A percentile compares a stretch with the other conserved stretches of the same genome.
Conservation (phyloP, 352 stramenopile genomes). For the Phytopythium boreale region DNA sequence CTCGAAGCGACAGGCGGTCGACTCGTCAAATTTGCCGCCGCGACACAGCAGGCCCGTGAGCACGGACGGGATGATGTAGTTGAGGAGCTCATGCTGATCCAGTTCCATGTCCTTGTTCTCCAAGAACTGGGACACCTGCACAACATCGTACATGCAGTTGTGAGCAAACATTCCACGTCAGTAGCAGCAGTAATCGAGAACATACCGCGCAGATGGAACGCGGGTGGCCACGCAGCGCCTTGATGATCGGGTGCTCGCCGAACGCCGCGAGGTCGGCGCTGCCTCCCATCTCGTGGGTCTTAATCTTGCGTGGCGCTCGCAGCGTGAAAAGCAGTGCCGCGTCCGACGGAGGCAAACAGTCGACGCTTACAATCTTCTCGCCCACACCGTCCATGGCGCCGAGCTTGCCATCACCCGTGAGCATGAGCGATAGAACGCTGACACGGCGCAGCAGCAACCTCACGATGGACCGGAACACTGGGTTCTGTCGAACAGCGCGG, state of each 20-base stretch:
- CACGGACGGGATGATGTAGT: conserved; percentile 80
- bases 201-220: conserved; percentile 69
- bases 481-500: conserved; percentile 35
- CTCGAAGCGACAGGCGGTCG: not conserved
- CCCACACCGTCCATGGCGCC: conserved; percentile 75
- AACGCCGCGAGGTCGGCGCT: conserved; percentile 58
- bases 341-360: conserved; percentile 57
- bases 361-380: conserved; percentile 74
- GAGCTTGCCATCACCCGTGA: conserved; percentile 73
- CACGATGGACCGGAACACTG: conserved; percentile 42
- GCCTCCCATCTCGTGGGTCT: conserved; percentile 76
- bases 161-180: not conserved
- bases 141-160: not conserved
- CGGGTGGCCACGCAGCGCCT: conserved; percentile 55
- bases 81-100: conserved; percentile 78
- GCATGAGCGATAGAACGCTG: conserved; percentile 50
- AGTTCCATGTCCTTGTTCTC: conserved; percentile 82
- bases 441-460: conserved; percentile 60
- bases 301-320: conserved; percentile 68
- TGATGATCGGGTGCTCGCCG: conserved; percentile 62
- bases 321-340: conserved; percentile 75
- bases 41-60: conserved; percentile 52
- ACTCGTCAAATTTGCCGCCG: conserved; percentile 27
- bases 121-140: conserved; percentile 72
- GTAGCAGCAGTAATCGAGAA: not conserved